Evolutionary conservation across 1,284 basidiomycete genomes (phyloP).

Genomic region (Marasmius fiardii): DNA sequence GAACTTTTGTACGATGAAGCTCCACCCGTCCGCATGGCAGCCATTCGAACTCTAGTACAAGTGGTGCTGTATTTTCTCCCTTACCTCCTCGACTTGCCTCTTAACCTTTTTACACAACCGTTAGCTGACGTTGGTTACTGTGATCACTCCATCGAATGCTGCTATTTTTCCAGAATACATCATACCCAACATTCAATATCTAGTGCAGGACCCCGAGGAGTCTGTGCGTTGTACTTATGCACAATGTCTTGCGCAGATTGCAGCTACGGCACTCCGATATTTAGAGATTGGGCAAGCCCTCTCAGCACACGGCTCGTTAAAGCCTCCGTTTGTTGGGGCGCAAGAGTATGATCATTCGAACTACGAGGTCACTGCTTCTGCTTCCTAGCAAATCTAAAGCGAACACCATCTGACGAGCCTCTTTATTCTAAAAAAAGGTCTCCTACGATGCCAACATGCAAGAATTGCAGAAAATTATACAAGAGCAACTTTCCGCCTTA

Average conservation of each 20-base stretch:
- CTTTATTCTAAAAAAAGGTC: slow-evolving; percentile 55
- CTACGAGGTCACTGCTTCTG: slow-evolving; percentile 54
- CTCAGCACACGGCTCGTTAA: slow-evolving; percentile 77
- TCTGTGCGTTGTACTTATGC: slow-evolving; percentile 91
- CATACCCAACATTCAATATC: slow-evolving; percentile 83
- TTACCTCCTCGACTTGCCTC: slow-evolving; percentile 5
- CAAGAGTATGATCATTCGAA: slow-evolving; percentile 75
- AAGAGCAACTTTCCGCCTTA: slow-evolving; percentile 82
- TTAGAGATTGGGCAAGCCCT: slow-evolving; percentile 92
- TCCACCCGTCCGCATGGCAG: slow-evolving; percentile 76
- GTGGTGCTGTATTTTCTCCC: slow-evolving; percentile 57
- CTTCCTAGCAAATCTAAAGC: neutral
- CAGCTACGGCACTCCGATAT: slow-evolving; percentile 81
- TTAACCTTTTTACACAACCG: slow-evolving; percentile 2
- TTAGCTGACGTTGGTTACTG: slow-evolving; percentile 81
- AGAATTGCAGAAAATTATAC: slow-evolving; percentile 83
- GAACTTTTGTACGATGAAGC: slow-evolving; percentile 86
- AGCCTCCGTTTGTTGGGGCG: slow-evolving; percentile 54
- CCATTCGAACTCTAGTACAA: slow-evolving; percentile 81
- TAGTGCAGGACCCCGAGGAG: slow-evolving; percentile 81
- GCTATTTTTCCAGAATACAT: slow-evolving; percentile 93
- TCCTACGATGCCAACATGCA: slow-evolving; percentile 86
- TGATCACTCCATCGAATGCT: slow-evolving; percentile 88
- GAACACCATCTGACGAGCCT: slow-evolving; percentile 3
- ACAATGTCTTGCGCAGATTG: slow-evolving; percentile 80